A percentile compares a stretch with the other conserved stretches of the same genome.
Conservation (phyloP, 116 monocot genomes). For the Dioscorea cayenensis region DNA sequence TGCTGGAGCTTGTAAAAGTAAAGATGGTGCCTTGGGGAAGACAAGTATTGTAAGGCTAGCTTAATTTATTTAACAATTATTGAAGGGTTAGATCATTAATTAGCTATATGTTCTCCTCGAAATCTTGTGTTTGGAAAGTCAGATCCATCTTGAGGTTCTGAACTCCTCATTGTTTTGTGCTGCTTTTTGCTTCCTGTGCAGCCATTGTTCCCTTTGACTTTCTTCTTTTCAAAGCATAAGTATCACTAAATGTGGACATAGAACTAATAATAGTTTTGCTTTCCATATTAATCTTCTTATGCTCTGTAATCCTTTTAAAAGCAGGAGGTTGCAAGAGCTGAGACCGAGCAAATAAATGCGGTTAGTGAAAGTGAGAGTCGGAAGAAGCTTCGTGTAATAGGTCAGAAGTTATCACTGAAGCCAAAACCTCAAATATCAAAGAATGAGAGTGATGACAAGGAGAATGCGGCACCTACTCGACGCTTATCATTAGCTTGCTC, state of each 20-base stretch:
- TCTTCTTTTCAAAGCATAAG: too few species aligned
- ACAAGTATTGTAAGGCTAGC: constrained; percentile 10
- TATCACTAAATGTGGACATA: too few species aligned
- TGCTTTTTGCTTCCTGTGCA: too few species aligned
- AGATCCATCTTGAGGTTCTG: neutral
- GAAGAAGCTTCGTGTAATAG: constrained; percentile 34
- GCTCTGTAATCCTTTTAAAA: too few species aligned
- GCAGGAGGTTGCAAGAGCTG: neutral
- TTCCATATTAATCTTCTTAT: too few species aligned
- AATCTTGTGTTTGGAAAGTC: neutral
- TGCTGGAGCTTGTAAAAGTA: constrained; percentile 32
- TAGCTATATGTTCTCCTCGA: neutral
- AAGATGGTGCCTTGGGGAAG: constrained; percentile 4
- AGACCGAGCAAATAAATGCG: neutral
- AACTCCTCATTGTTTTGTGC: neutral
- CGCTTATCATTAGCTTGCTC: constrained; percentile 11
- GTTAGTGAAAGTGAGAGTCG: constrained; percentile 15
- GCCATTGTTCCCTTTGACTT: too few species aligned
- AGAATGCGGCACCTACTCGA: constrained; percentile 20
- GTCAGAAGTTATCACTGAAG: constrained; percentile 37
- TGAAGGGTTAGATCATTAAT: neutral
- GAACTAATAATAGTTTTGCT: too few species aligned
- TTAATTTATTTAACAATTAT: neutral
- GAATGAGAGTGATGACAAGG: constrained; percentile 25
- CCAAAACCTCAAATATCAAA: neutral